phyloP scores from a whole-genome alignment of 306 rosid genomes.

The Cicer bijugum region DNA sequence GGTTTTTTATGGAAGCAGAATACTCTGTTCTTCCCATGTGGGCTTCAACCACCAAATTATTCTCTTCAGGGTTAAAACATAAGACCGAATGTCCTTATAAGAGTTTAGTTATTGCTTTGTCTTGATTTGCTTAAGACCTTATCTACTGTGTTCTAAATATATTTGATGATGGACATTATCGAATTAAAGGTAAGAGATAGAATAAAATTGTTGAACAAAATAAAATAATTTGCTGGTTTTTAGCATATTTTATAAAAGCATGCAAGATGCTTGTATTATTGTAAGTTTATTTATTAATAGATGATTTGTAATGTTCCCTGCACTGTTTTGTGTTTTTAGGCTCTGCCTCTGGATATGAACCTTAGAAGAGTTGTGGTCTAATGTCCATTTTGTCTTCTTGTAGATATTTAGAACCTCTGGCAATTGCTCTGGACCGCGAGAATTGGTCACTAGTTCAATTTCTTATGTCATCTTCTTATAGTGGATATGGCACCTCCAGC shows the following conservation, averaged over 20 bases:
- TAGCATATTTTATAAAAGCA: not conserved
- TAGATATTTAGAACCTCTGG: slow-evolving; percentile 96
- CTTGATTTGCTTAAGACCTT: slow-evolving; percentile 13
- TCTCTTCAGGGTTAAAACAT: slow-evolving; percentile 11
- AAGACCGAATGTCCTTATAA: not conserved
- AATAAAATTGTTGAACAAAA: slow-evolving; percentile 7
- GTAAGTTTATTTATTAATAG: not conserved
- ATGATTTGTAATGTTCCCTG: not conserved
- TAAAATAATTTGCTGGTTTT: slow-evolving; percentile 23
- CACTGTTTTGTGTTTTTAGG: not conserved
- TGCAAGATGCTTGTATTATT: not conserved
- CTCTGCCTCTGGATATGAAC: slow-evolving; percentile 13
- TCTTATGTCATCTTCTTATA: slow-evolving; percentile 90
- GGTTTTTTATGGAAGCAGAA: slow-evolving; percentile 19
- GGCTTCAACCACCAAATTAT: slow-evolving; percentile 23
- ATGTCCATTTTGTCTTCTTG: slow-evolving; percentile 44
- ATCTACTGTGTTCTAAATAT: not conserved
- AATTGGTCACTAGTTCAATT: slow-evolving; percentile 98
- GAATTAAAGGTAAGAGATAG: slow-evolving; percentile 13
- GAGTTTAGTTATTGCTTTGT: slow-evolving; percentile 1
- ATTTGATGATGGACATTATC: slow-evolving; percentile 13
- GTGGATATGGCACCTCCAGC: slow-evolving; percentile 95
- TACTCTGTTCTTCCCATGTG: not conserved
- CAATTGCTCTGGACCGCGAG: slow-evolving; percentile 89
- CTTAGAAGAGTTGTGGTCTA: slow-evolving; percentile 21